Evolutionary conservation across 140 eudicot genomes (phyloP), one percentile per base, ranked within the genome.

Genomic region (Stevia rebaudiana): DNA sequence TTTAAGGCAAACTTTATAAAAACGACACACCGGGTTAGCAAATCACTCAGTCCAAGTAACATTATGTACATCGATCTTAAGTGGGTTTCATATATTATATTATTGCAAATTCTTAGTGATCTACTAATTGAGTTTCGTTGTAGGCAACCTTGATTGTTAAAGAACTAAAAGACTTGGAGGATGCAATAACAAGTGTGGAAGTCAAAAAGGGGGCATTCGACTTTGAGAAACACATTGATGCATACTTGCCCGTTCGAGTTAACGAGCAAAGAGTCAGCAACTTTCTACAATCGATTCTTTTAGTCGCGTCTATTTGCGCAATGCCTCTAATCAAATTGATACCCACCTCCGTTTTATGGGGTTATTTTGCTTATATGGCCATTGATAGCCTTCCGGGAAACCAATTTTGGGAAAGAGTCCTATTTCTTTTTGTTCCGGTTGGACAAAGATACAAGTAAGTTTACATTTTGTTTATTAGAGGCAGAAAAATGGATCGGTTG

Each of bases 341-440:
- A 48, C 87, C 83, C 8, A 74, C 87, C 7, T 82, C 87, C 3
- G 79, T 82, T 71, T 76, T 78, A 44, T 82, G 84, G 88, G 84
- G 88, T 12, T 82, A 82, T 68, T 75, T 82, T 39, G 82, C 84
- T 39, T 82, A 78, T 66, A 75, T 82, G 84, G 84, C 84, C 57
- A 76, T 82, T 39, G 84, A 82, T 28, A 78, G 87, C 53, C 84
- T 78, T 66, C 84, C 84, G 0, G 82, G 82, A 57, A 79, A 82
- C 63, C 88, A 78, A 31, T 61, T 82, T 13, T 82, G 84, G 81
- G 84, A 82, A 68, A 71, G 84, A 36, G 53, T 74, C 15, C 62
- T 69, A 0, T 74, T 82, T 23, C 75, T 82, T 61, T 75, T 82
- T 17, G 47, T 79, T 31, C 37, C 81, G 9, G 61, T 37, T 5